phyloP scores from a whole-genome alignment of 2,329 filamentous ascomycete genomes.

The Colletotrichum cuscutae region DNA sequence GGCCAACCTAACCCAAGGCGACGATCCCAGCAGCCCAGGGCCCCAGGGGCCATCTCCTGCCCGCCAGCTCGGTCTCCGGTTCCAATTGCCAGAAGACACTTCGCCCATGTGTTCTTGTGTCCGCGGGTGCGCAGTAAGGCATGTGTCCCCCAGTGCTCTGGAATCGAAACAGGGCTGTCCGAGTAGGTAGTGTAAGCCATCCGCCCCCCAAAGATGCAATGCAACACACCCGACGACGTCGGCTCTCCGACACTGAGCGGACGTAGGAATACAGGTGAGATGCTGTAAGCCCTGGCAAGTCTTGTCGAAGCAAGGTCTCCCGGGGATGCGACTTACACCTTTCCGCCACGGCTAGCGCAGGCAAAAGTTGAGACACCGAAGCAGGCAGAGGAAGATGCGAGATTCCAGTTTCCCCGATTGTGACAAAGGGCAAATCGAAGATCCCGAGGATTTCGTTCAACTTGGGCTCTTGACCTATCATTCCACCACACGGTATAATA shows the following conservation, averaged over 20 bases:
- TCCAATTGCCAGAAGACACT: neutral
- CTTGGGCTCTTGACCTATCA: slow-evolving; percentile 24
- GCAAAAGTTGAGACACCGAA: neutral
- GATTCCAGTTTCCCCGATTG: neutral
- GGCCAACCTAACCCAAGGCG: neutral
- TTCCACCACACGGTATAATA: slow-evolving; percentile 3
- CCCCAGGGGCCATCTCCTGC: neutral
- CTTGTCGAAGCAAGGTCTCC: slow-evolving; percentile 1
- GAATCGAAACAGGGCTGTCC: slow-evolving; percentile 11
- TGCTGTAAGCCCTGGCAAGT: slow-evolving; percentile 3
- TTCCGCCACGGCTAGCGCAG: slow-evolving; percentile 2
- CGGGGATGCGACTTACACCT: slow-evolving; percentile 10
- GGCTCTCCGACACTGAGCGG: neutral
- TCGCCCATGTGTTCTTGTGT: neutral
- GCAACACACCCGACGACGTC: slow-evolving; percentile 20
- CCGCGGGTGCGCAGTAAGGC: neutral
- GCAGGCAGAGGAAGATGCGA: neutral
- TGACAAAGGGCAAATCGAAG: neutral
- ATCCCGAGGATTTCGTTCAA: neutral
- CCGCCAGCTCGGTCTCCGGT: slow-evolving; percentile 26
- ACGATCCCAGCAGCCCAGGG: neutral
- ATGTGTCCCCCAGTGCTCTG: slow-evolving; percentile 7
- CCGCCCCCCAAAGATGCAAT: slow-evolving; percentile 19
- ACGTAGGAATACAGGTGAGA: neutral
- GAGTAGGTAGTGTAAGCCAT: neutral